Evolutionary conservation across 768 basidiomycete species (phyloP).

Genomic region (Boletus vermiculosoides): DNA sequence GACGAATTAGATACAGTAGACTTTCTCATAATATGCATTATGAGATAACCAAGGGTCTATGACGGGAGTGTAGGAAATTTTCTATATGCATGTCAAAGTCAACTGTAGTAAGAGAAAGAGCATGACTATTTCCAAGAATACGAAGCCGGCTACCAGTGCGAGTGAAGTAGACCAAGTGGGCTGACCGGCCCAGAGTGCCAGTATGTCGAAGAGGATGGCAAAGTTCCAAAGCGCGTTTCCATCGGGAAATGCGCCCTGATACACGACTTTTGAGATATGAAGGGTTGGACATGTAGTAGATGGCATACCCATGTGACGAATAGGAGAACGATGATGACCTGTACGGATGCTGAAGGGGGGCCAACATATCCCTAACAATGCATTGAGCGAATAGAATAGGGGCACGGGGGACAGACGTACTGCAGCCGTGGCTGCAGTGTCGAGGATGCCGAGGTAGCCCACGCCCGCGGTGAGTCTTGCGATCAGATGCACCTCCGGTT

Average conservation of each 20-base stretch:
- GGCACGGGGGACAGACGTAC: neutral
- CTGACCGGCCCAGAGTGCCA: neutral
- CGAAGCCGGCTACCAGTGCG: neutral
- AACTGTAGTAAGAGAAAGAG: too few species aligned
- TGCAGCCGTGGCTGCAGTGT: neutral
- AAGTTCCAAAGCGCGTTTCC: neutral
- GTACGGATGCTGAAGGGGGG: neutral
- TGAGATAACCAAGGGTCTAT: too few species aligned
- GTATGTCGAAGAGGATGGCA: neutral
- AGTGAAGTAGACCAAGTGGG: neutral
- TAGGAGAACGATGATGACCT: neutral
- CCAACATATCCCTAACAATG: neutral
- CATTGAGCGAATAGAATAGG: neutral
- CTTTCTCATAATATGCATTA: too few species aligned
- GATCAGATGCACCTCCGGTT: neutral
- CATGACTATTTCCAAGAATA: neutral
- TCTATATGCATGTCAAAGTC: too few species aligned
- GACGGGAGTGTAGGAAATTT: too few species aligned
- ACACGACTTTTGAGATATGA: neutral
- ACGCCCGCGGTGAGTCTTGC: slow-evolving; percentile 30
- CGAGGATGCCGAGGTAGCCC: slow-evolving; percentile 17
- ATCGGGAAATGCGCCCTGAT: neutral
- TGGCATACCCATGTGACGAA: neutral
- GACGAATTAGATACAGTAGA: too few species aligned
- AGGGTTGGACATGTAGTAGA: neutral